A percentile compares a stretch with the other conserved stretches of the same genome.
Conservation (phyloP, 139 green algal genomes). For the Picochlorum sp. region DNA sequence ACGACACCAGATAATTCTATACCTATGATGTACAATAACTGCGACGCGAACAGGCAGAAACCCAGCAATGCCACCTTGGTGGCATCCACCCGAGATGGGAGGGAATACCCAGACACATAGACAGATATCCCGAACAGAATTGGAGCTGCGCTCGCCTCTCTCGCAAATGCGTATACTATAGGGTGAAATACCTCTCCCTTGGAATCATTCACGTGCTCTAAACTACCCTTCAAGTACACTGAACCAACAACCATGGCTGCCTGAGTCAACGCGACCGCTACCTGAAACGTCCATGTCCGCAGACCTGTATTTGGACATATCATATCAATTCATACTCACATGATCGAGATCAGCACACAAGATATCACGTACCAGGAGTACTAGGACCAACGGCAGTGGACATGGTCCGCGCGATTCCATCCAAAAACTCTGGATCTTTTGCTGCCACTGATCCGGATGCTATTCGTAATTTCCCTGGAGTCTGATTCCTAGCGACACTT, state of each 20-base stretch:
- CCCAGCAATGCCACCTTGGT: constrained; percentile 20
- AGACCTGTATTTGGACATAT: neutral
- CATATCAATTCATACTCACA: neutral
- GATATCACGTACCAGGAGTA: no score
- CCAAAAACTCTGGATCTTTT: neutral
- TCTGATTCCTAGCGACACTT: neutral
- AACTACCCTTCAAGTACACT: constrained; percentile 40
- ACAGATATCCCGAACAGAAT: constrained; percentile 38
- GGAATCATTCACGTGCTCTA: constrained; percentile 21
- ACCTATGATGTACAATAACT: constrained; percentile 67
- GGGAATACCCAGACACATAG: neutral
- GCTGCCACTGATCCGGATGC: neutral
- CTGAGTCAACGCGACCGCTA: constrained; percentile 39
- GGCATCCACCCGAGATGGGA: constrained; percentile 13
- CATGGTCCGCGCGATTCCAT: neutral
- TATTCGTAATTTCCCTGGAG: neutral
- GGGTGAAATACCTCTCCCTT: constrained; percentile 33
- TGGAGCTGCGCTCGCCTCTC: constrained; percentile 36
- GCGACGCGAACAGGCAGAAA: constrained; percentile 41
- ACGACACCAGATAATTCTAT: constrained; percentile 58
- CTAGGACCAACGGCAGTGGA: neutral
- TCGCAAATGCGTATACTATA: constrained; percentile 43
- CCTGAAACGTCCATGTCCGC: constrained; percentile 38
- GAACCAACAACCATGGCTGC: constrained; percentile 44
- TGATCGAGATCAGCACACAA: no score